Conservation (phyloP, 1,284 basidiomycete genomes). For the Boletellus deceptivus region DNA sequence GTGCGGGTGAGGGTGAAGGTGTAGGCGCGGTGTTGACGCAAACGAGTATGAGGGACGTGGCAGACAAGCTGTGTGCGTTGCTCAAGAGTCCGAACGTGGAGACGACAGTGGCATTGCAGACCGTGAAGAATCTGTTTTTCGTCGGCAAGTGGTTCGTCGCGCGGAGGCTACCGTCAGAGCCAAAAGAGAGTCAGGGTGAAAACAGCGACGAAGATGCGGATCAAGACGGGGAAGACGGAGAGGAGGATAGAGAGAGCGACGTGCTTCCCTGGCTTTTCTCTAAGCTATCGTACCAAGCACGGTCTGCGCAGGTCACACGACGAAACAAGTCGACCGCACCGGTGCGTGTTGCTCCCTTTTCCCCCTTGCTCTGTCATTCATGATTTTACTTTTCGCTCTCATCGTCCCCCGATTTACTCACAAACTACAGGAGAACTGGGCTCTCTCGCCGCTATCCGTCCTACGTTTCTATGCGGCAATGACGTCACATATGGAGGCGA, state of each 20-base stretch:
- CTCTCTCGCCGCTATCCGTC: constrained; percentile 74
- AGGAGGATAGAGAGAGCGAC: constrained; percentile 39
- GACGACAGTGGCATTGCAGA: constrained; percentile 74
- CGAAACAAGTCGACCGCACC: constrained; percentile 48
- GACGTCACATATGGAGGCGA: constrained; percentile 64
- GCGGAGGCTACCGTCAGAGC: constrained; percentile 1
- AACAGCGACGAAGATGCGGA: constrained; percentile 21
- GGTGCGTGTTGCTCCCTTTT: constrained; percentile 38
- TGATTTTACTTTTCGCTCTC: not conserved
- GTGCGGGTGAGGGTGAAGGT: not conserved
- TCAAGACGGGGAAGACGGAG: not conserved
- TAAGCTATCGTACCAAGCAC: constrained; percentile 86
- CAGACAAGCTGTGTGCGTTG: constrained; percentile 76
- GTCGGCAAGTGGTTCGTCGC: constrained; percentile 79
- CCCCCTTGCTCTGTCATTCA: not conserved
- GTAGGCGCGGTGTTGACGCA: constrained; percentile 43
- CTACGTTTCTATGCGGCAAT: constrained; percentile 96
- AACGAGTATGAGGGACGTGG: constrained; percentile 64
- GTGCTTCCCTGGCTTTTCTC: constrained; percentile 93
- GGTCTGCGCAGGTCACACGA: constrained; percentile 68
- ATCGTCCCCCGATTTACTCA: no score
- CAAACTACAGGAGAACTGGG: constrained; percentile 59
- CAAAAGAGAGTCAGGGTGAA: constrained; percentile 12
- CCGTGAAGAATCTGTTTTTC: constrained; percentile 94
- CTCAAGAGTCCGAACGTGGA: constrained; percentile 84